phyloP scores from a whole-genome alignment of 1,284 basidiomycete species.

The Tylopilus orsonianus region DNA sequence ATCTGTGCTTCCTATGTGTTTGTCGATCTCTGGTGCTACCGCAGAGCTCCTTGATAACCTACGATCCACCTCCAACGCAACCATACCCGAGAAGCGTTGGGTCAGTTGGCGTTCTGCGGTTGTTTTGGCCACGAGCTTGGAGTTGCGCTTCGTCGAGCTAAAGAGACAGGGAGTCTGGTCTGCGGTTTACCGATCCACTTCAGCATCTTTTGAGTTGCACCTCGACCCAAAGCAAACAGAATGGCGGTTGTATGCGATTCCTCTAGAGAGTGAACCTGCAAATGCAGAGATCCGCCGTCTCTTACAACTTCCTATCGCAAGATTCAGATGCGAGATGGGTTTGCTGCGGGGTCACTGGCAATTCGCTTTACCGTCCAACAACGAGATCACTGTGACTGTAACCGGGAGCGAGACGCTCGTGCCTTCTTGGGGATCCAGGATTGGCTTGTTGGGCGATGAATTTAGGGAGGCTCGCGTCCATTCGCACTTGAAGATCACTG shows the following conservation, averaged over 20 bases:
- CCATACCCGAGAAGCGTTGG: conserved; percentile 59
- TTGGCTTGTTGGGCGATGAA: conserved; percentile 72
- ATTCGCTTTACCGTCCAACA: conserved; percentile 71
- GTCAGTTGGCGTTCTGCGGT: conserved; percentile 69
- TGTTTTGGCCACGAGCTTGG: conserved; percentile 55
- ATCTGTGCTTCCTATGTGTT: conserved; percentile 83
- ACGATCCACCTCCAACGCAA: conserved; percentile 43
- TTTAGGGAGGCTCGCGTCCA: conserved; percentile 70
- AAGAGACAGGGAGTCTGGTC: conserved; percentile 90
- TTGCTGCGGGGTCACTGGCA: conserved; percentile 81
- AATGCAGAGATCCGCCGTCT: conserved; percentile 79
- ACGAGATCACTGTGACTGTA: conserved; percentile 59
- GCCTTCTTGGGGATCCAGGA: conserved; percentile 81
- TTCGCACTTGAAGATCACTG: conserved; percentile 63
- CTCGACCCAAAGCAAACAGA: conserved; percentile 78
- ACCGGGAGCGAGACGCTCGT: conserved; percentile 71
- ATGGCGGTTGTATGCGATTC: conserved; percentile 82
- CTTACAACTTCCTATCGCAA: conserved; percentile 75
- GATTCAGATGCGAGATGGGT: conserved; percentile 59
- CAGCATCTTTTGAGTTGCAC: conserved; percentile 73
- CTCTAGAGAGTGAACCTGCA: conserved; percentile 68
- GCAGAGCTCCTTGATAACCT: conserved; percentile 53
- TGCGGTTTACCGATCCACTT: conserved; percentile 73
- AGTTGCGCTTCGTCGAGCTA: conserved; percentile 82
- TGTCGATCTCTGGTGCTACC: conserved; percentile 60